Percentiles rank a stretch among this genome's conserved stretches.
phyloP scores from a whole-genome alignment of 805 yeast genomes.

The Candida xyloterini region DNA sequence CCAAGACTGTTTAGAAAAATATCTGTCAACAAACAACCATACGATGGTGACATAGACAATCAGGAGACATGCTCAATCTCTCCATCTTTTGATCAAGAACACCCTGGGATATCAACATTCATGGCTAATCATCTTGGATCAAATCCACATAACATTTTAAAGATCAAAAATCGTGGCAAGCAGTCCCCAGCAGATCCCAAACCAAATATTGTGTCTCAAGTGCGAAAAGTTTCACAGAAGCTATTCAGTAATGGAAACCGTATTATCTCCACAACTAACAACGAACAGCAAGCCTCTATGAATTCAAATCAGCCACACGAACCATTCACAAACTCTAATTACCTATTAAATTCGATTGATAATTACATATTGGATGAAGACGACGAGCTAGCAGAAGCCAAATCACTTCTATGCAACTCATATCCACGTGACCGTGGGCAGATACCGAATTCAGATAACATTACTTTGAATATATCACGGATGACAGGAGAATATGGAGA shows the following conservation, averaged over 20 bases:
- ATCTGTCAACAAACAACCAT: slow-evolving; percentile 13
- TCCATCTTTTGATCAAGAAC: slow-evolving; percentile 7
- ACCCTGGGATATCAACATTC: background rate
- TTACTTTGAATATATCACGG: background rate
- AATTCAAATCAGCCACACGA: background rate
- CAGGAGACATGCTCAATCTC: slow-evolving; percentile 19
- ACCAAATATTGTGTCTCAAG: slow-evolving; percentile 25
- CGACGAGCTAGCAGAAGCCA: slow-evolving; percentile 25
- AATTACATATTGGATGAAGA: slow-evolving; percentile 21
- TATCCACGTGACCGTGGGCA: background rate
- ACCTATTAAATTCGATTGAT: slow-evolving; percentile 17
- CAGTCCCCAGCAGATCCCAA: background rate
- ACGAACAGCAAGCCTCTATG: background rate
- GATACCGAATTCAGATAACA: background rate
- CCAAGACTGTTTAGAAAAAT: slow-evolving; percentile 15
- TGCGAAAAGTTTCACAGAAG: slow-evolving; percentile 29
- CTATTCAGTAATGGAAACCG: slow-evolving; percentile 18
- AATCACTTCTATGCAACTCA: slow-evolving; percentile 23
- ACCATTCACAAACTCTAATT: slow-evolving; percentile 3
- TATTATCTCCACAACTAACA: background rate
- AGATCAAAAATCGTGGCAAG: slow-evolving; percentile 3
- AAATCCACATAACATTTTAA: background rate
- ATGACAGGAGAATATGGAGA: background rate
- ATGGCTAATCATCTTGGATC: background rate
- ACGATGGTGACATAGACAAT: slow-evolving; percentile 22